These are phyloP conservation scores for Arthroderma uncinatum DNA, from an alignment of 2,329 filamentous ascomycete genomes.

Conservation along the genomic window DNA sequence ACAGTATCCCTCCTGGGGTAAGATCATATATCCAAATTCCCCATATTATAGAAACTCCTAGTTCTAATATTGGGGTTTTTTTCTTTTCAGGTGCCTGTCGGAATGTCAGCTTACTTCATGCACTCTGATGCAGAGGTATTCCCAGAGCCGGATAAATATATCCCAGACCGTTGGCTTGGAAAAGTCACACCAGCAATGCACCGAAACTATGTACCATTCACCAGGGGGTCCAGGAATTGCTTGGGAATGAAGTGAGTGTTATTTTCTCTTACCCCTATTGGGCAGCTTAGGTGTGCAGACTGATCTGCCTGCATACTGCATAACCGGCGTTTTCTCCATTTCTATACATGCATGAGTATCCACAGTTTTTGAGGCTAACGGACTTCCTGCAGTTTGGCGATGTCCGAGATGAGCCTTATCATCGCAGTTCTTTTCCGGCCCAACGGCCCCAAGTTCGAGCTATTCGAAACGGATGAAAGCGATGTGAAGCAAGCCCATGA, in stretches of 20 bases:
- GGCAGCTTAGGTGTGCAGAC: neutral
- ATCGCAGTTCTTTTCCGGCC: conserved; percentile 8
- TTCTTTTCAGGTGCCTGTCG: conserved; percentile 13
- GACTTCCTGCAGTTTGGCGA: conserved; percentile 11
- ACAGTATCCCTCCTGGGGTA: conserved; percentile 18
- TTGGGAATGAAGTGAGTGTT: conserved; percentile 20
- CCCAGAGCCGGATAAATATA: conserved; percentile 21
- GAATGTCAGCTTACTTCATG: conserved; percentile 18
- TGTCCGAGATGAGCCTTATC: conserved; percentile 12
- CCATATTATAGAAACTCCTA: neutral
- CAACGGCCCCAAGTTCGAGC: conserved; percentile 3
- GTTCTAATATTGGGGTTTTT: neutral
- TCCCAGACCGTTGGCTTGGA: conserved; percentile 25
- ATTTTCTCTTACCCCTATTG: neutral
- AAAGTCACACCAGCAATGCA: conserved; percentile 15
- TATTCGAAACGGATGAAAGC: conserved; percentile 6
- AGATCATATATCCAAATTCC: neutral
- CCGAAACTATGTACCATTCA: conserved; percentile 21
- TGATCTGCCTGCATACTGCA: neutral
- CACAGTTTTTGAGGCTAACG: neutral
- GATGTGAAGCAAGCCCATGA: conserved; percentile 7
- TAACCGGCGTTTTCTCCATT: neutral
- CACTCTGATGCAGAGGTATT: conserved; percentile 19
- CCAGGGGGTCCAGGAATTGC: conserved; percentile 23
- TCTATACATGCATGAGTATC: neutral